Base-by-base conservation (phyloP, 495 filamentous ascomycete species). In the Diplogelasinospora grovesii region DNA sequence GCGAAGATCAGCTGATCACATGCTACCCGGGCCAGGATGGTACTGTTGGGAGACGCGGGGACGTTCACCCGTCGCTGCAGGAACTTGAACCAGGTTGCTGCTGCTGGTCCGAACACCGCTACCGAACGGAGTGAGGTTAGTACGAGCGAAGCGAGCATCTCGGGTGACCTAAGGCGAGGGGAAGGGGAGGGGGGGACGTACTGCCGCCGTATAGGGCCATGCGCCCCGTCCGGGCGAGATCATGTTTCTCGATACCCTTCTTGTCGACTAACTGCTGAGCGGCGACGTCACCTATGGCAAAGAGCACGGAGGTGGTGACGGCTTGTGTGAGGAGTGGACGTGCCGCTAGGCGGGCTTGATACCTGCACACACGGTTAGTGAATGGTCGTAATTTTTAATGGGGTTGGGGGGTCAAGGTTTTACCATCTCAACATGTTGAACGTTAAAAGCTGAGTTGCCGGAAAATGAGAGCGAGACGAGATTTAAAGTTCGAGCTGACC, bases 181-280 rank as follows among this genome's bases (percentile, higher is more conserved):
- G 38, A 40, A 5, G n/a, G 10, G 37, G 27, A 36, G 23, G 29
- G 13, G 21, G 27, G 39, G 22, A 63, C 65, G 26, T 74, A 92
- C 85, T 76, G 50, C 92, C 92, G 51, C 92, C 92, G 54, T 98
- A 98, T 36, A 86, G 62, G 19, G 81, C 84, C 92, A 98, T 96
- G 40, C 92, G 82, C 2, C 77, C 82, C 2, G 90, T 96, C 23
- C 92, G 78, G 13, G 72, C 70, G 26, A 85, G 59, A 53, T 95
- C 83, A 53, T 98, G 92, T 46, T 88, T 85, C 32, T 81, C 65
- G 20, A 83, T 45, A 23, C 89, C 89, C 50, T 70, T 75, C 56
- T 77, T 79, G 64, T 97, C 92, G 37, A 98, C 85, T n/a, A 67
- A 71, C 63, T 98, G 92, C 54, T 98, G 92, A n/a, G 92, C 86